Evolutionary conservation across 2,329 filamentous ascomycete species (phyloP).

Genomic region (Epichloe elymi): DNA sequence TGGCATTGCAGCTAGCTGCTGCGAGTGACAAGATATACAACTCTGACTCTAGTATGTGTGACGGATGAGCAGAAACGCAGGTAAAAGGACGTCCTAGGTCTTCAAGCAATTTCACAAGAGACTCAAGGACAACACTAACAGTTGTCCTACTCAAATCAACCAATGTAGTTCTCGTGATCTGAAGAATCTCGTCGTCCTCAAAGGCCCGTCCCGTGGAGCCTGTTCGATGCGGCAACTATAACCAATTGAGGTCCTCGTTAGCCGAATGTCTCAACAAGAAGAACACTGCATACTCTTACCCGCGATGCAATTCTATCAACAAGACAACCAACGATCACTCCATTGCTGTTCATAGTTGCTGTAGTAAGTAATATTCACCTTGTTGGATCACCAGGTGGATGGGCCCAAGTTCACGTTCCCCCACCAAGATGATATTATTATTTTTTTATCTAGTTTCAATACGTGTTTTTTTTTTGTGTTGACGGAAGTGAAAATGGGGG

Average conservation of each 20-base stretch:
- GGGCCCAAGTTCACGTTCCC: not conserved
- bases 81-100: conserved; percentile 43
- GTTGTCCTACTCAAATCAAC: conserved; percentile 44
- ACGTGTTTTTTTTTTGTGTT: too few species aligned
- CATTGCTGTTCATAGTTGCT: conserved; percentile 41
- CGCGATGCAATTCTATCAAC: conserved; percentile 50
- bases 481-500: too few species aligned
- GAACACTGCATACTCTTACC: conserved; percentile 26
- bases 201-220: conserved; percentile 4
- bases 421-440: too few species aligned
- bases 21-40: conserved; percentile 49
- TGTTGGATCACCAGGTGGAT: not conserved
- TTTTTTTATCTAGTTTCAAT: too few species aligned
- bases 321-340: conserved; percentile 45
- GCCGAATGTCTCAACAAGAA: not conserved
- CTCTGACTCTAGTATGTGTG: conserved; percentile 50
- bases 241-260: not conserved
- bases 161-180: conserved; percentile 47
- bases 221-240: conserved; percentile 8
- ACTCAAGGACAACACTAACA: conserved; percentile 41
- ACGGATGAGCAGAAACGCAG: conserved; percentile 36
- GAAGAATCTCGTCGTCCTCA: conserved; percentile 45
- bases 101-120: conserved; percentile 44
- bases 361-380: conserved; percentile 7
- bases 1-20: conserved; percentile 50